Evolutionary conservation across 306 rosid genomes (phyloP).

Genomic region (Vigna mungo): DNA sequence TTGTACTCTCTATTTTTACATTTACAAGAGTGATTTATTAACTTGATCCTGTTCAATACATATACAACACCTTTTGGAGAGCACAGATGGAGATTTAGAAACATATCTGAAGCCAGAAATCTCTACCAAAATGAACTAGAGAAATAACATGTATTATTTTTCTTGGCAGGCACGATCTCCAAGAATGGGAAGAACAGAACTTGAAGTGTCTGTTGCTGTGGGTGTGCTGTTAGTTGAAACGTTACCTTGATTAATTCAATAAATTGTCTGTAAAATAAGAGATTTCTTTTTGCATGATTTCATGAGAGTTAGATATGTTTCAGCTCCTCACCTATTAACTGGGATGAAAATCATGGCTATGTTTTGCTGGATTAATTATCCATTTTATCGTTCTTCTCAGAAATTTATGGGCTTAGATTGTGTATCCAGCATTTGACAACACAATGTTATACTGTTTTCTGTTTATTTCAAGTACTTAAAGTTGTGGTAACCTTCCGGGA

Average conservation of each 20-base stretch:
- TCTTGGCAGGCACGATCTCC: conserved; percentile 45
- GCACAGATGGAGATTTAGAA: conserved; percentile 1
- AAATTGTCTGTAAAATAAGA: conserved; percentile 43
- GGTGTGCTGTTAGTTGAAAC: conserved; percentile 34
- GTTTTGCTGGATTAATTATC: conserved; percentile 37
- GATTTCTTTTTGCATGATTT: conserved; percentile 25
- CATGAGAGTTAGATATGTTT: conserved; percentile 38
- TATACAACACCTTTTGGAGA: neutral
- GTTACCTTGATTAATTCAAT: conserved; percentile 41
- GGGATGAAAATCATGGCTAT: conserved; percentile 18
- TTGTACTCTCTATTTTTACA: neutral
- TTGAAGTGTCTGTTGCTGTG: conserved; percentile 33
- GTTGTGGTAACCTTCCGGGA: neutral
- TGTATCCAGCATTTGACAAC: neutral
- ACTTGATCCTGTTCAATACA: neutral
- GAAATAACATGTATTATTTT: conserved; percentile 41
- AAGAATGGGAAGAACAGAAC: conserved; percentile 24
- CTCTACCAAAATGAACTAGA: neutral
- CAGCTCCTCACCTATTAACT: conserved; percentile 31
- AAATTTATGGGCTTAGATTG: conserved; percentile 4
- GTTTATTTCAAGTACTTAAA: neutral
- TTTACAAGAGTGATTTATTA: conserved; percentile 4
- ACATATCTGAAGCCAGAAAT: neutral
- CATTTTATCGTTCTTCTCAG: conserved; percentile 13
- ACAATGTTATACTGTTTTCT: neutral